Conservation (phyloP, 805 yeast species). For the Komagataella phaffii region DNA sequence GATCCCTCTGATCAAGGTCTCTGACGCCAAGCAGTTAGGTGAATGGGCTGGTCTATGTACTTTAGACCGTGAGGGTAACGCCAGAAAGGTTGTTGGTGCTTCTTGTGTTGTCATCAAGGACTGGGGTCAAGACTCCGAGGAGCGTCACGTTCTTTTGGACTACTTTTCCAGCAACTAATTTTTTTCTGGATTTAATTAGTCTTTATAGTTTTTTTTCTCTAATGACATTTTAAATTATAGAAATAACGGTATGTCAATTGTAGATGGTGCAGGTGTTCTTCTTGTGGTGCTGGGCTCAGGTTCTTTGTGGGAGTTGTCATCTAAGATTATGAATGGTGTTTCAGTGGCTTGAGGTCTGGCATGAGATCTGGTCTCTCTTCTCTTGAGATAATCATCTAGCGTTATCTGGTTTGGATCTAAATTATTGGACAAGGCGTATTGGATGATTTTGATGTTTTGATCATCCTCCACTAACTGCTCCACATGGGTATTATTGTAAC, state of each 20-base stretch:
- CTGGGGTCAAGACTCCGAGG: slow-evolving; percentile 99
- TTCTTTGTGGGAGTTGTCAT: neutral
- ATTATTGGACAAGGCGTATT: slow-evolving; percentile 1
- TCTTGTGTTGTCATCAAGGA: slow-evolving; percentile 98
- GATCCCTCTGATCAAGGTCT: slow-evolving; percentile 97
- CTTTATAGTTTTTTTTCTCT: neutral
- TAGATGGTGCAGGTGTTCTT: neutral
- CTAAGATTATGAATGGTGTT: neutral
- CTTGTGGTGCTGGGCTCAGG: neutral
- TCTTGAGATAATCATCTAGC: slow-evolving; percentile 14
- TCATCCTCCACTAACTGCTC: slow-evolving; percentile 19
- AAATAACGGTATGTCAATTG: neutral
- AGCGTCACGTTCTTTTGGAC: slow-evolving; percentile 91
- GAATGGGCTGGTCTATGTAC: slow-evolving; percentile 99
- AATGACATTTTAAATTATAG: neutral
- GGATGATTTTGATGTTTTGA: slow-evolving; percentile 15
- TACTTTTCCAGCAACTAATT: slow-evolving; percentile 73
- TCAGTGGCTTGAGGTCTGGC: neutral
- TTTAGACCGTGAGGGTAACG: slow-evolving; percentile 99
- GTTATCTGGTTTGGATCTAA: slow-evolving; percentile 5
- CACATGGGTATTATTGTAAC: slow-evolving; percentile 14
- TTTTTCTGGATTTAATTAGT: neutral
- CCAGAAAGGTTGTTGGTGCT: slow-evolving; percentile 99
- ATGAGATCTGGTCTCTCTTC: neutral
- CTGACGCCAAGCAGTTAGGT: slow-evolving; percentile 99